phyloP scores from a whole-genome alignment of 139 green algal genomes.

The Chlorella sp. region DNA sequence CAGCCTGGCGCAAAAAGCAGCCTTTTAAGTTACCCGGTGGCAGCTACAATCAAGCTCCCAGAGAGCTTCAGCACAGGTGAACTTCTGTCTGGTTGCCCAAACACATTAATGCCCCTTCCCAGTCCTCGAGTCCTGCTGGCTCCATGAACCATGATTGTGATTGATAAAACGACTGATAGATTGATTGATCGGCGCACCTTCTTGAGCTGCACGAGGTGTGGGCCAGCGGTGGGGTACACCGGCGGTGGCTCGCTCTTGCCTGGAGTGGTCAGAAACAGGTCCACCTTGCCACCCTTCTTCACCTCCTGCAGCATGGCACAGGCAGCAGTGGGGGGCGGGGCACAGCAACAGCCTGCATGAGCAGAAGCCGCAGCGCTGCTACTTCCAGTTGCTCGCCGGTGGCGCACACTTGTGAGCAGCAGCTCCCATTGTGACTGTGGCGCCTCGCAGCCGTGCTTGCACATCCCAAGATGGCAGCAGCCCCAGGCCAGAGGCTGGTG shows the following conservation, averaged over 20 bases:
- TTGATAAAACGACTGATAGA: no score
- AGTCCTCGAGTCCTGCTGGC: no score
- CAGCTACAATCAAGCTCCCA: no score
- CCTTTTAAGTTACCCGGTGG: background rate
- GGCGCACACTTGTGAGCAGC: no score
- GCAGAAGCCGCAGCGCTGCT: background rate
- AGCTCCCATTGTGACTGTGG: no score
- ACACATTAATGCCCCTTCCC: no score
- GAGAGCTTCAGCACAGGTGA: background rate
- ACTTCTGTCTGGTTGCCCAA: no score
- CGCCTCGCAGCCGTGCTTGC: no score
- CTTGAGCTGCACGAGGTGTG: constrained; percentile 44
- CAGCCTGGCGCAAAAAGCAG: background rate
- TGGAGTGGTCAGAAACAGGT: constrained; percentile 2
- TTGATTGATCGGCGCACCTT: no score
- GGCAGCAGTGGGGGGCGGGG: no score
- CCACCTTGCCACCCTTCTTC: background rate
- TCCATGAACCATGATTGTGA: no score
- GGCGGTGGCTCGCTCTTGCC: constrained; percentile 15
- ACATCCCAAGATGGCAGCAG: background rate
- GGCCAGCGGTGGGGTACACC: constrained; percentile 45
- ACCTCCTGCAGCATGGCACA: background rate
- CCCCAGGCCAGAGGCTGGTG: background rate
- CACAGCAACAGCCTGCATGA: background rate
- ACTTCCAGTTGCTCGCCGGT: no score